phyloP scores from a whole-genome alignment of 805 yeast species.

The Ascoidea tarda region DNA sequence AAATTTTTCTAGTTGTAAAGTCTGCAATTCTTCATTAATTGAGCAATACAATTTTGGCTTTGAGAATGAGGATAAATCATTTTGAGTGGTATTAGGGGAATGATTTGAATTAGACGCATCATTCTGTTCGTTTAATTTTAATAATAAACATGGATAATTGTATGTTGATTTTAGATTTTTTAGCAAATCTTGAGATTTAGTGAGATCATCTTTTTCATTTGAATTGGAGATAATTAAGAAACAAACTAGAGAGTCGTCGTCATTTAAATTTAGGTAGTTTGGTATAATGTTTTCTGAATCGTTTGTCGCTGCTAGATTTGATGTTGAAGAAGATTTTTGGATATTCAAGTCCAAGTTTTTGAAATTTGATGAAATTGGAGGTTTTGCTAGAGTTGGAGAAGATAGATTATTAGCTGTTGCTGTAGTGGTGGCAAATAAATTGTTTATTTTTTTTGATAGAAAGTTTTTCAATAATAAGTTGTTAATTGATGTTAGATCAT shows the following conservation, averaged over 20 bases:
- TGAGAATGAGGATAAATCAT: neutral
- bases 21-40: neutral
- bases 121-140: neutral
- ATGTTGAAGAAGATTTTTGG: neutral
- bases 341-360: neutral
- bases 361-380: neutral
- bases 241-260: constrained; percentile 10
- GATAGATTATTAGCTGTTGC: neutral
- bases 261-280: constrained; percentile 7
- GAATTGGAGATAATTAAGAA: constrained; percentile 5
- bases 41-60: neutral
- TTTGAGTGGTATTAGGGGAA: too few relatives aligned
- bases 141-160: constrained; percentile 9
- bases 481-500: constrained; percentile 3
- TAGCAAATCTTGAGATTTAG: constrained; percentile 6
- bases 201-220: constrained; percentile 2
- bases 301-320: neutral
- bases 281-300: constrained; percentile 1
- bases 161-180: constrained; percentile 6
- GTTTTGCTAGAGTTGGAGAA: neutral
- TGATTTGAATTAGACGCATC: too few relatives aligned
- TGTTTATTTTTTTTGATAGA: constrained; percentile 6
- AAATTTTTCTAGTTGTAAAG: neutral
- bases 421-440: constrained; percentile 2
- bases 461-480: constrained; percentile 3